Base-by-base conservation (phyloP, 2,329 filamentous ascomycete genomes). In the Colletotrichum lupini region DNA sequence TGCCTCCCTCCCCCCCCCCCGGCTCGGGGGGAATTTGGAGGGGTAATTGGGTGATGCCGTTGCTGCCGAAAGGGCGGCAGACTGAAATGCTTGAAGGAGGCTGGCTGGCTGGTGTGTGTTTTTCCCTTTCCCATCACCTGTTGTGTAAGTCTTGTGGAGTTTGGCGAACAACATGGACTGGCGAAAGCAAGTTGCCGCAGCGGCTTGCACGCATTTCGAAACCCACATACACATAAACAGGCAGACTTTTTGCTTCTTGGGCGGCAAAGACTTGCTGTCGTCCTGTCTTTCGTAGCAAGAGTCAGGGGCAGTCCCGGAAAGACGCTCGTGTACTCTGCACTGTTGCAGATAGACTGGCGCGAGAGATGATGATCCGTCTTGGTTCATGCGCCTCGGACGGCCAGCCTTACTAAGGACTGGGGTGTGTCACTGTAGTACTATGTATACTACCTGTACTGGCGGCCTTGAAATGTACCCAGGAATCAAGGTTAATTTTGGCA, bases 271-370 rank as follows among this genome's bases (percentile, higher is more conserved):
- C 24, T 32, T 28, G 49, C 49, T 66, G 70, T 57, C 70, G 62
- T 70, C 56, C 56, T 61, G 53, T 70, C 65, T 69, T 52, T 70
- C 6, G 35, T 26, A n/a, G n/a, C 9, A 16, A 56, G 55, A 66
- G 55, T 53, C 60, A 60, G 67, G 66, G 71, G 60, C 26, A 65
- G 24, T 30, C 35, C 70, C 32, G 14, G 67, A 52, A 52, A 7
- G 49, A 55, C 46, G 60, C 67, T 65, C 35, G 67, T 70, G 55
- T 60, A 26, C 12, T 28, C 24, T 16, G 42, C 42, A 49, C 49
- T 52, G 70, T 73, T 66, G 70, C 70, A 70, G 37, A 73, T 73
- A 70, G 46, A 73, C 55, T 56, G 60, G 11, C 22, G 67, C 61
- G 57, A 42, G 58, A 70, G 46, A 70, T 66, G 56, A 73, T 61